Evolutionary conservation across 2,329 filamentous ascomycete genomes (phyloP).

Genomic region (Microsporum ferrugineum): DNA sequence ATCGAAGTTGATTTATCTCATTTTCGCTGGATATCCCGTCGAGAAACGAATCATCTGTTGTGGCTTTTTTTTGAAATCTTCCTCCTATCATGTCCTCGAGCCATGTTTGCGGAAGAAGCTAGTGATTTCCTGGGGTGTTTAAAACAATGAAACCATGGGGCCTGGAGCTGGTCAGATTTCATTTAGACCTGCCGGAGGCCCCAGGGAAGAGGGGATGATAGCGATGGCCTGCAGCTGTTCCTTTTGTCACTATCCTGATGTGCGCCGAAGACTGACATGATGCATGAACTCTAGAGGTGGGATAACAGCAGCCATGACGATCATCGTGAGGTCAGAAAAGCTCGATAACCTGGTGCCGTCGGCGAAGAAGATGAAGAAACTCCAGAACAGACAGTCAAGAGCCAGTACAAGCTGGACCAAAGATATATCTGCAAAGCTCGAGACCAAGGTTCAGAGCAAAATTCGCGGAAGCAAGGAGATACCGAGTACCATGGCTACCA

Average conservation of each 20-base stretch:
- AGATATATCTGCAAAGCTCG: neutral
- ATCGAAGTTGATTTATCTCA: neutral
- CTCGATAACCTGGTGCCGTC: neutral
- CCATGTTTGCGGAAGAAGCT: neutral
- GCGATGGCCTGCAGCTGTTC: neutral
- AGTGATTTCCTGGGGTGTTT: neutral
- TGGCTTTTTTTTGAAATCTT: neutral
- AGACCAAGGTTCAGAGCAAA: neutral
- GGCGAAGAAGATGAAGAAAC: slow-evolving; percentile 2
- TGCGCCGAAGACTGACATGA: neutral
- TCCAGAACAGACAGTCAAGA: neutral
- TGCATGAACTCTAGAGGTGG: neutral
- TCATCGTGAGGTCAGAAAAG: neutral
- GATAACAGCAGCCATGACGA: slow-evolving; percentile 1
- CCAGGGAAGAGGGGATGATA: neutral
- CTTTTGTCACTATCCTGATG: neutral
- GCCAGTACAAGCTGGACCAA: neutral
- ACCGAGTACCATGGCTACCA: neutral
- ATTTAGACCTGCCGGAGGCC: neutral
- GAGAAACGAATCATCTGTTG: neutral
- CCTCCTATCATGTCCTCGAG: neutral
- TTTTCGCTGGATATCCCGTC: neutral
- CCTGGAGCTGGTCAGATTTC: neutral
- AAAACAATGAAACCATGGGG: neutral
- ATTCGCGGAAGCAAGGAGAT: neutral